Evolutionary conservation across 2,329 filamentous ascomycete genomes (phyloP).

Genomic region (Diaporthe ilicicola): DNA sequence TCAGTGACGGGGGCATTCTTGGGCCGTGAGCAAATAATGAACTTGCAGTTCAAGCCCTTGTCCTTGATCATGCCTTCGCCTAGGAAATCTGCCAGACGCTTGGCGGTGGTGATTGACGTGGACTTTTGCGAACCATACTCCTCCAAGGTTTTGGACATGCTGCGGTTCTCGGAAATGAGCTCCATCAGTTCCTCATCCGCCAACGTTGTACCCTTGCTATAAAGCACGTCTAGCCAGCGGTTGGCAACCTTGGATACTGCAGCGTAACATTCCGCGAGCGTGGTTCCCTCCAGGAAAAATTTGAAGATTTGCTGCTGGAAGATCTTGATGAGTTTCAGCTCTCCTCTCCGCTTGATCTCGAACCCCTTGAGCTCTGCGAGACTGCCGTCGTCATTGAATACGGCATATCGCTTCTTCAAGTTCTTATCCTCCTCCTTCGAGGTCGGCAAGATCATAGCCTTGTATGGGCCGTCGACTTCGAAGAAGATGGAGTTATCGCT

Average conservation of each 20-base stretch:
- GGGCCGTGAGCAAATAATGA: constrained; percentile 92
- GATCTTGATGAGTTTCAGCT: constrained; percentile 99
- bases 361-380: constrained; percentile 97
- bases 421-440: constrained; percentile 99
- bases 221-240: constrained; percentile 93
- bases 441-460: constrained; percentile 94
- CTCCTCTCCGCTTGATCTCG: constrained; percentile 95
- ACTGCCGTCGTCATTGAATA: constrained; percentile 98
- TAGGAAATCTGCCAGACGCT: constrained; percentile 91
- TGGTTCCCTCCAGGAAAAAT: constrained; percentile 93
- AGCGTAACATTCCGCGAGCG: constrained; percentile 86
- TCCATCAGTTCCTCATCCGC: constrained; percentile 98
- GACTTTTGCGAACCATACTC: constrained; percentile 97
- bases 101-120: constrained; percentile 98
- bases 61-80: constrained; percentile 99
- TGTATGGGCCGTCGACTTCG: constrained; percentile 97
- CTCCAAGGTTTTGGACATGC: constrained; percentile 95
- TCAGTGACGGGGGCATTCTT: constrained; percentile 93
- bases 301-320: constrained; percentile 99
- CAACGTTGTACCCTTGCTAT: constrained; percentile 86
- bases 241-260: constrained; percentile 96
- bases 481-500: constrained; percentile 99
- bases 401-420: constrained; percentile 97
- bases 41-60: constrained; percentile 99
- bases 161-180: constrained; percentile 99